Evolutionary conservation across 805 yeast species (phyloP), one percentile per base, ranked within the genome.

Genomic region (Ogataea siamensis): DNA sequence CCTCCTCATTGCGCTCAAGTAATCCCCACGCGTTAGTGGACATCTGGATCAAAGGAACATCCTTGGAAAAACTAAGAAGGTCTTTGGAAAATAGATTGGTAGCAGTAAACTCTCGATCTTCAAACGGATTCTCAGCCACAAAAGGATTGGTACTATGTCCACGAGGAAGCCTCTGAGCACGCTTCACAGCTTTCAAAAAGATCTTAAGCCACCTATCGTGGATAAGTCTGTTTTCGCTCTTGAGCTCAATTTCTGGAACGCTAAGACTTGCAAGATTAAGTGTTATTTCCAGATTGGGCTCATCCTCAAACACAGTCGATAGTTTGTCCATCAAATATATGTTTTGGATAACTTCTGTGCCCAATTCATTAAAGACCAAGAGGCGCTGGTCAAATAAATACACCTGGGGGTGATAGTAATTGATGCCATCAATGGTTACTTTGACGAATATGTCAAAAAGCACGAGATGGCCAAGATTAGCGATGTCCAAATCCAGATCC

Each of bases 21-120:
- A 71, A 45, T 7, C 53, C 53, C 78, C 83, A 73, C 1, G 71
- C 70, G 45, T 70, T 78, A 1, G 71, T 63, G 1, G 83, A 71
- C 43, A 76, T 55, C 49, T 75, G 77, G 21, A 63, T 62, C 17
- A 75, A 46, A 4, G 73, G 65, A 6, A 63, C 34, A 15, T 46
- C 41, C 12, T 31, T 28, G n/a, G 51, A 37, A 15, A 49, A 40
- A 13, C 40, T 30, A 10, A 11, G 13, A 10, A 12, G 12, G 10
- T 36, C 36, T 24, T 38, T 32, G 25, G 32, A 28, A 13, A 30
- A 35, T 2, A 33, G 16, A n/a, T 23, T 34, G n/a, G 29, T 24
- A 2, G 25, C 20, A 12, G 20, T 34, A 11, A 35, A 40, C 13
- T 36, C 44, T 1, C 26, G 10, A 5, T 14, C 30, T n/a, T 42